These are phyloP conservation scores for Peziza echinospora DNA, from an alignment of 495 filamentous ascomycete genomes.

Conservation along the genomic window DNA sequence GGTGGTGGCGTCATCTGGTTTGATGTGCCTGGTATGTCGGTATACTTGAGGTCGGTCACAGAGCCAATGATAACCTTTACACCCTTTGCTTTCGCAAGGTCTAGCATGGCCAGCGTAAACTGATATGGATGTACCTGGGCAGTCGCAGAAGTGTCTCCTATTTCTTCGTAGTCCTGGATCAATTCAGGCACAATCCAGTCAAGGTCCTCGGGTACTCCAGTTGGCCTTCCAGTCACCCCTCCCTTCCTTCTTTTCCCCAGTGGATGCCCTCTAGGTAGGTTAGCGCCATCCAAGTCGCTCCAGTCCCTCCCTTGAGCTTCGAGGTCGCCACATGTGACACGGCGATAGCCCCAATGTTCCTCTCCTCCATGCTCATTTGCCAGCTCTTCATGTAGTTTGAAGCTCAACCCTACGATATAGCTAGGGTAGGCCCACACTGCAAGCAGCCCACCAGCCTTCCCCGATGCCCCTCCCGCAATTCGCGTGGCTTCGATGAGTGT, in stretches of 20 bases:
- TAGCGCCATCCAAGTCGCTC: not conserved
- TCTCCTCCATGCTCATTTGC: conserved; percentile 68
- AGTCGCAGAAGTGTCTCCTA: conserved; percentile 53
- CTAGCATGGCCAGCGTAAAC: conserved; percentile 74
- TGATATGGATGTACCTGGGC: conserved; percentile 88
- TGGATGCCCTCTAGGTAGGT: conserved; percentile 11
- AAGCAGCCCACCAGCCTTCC: conserved; percentile 83
- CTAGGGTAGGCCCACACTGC: conserved; percentile 83
- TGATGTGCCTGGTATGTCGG: conserved; percentile 17
- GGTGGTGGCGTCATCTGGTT: conserved; percentile 4
- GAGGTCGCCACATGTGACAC: conserved; percentile 53
- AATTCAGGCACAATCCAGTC: conserved; percentile 62
- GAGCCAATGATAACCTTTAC: conserved; percentile 47
- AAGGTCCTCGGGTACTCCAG: conserved; percentile 52
- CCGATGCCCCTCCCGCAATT: conserved; percentile 79
- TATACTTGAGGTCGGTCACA: conserved; percentile 39
- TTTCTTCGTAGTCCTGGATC: conserved; percentile 51
- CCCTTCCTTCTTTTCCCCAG: conserved; percentile 18
- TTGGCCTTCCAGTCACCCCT: conserved; percentile 32
- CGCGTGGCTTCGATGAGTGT: conserved; percentile 75
- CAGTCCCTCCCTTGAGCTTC: conserved; percentile 29
- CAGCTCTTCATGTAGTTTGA: conserved; percentile 58
- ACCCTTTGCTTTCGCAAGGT: conserved; percentile 54
- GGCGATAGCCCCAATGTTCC: conserved; percentile 71
- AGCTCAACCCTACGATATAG: conserved; percentile 71